Evolutionary conservation across 1,139 yeast genomes (phyloP).

Genomic region (Taiozyma onychis): DNA sequence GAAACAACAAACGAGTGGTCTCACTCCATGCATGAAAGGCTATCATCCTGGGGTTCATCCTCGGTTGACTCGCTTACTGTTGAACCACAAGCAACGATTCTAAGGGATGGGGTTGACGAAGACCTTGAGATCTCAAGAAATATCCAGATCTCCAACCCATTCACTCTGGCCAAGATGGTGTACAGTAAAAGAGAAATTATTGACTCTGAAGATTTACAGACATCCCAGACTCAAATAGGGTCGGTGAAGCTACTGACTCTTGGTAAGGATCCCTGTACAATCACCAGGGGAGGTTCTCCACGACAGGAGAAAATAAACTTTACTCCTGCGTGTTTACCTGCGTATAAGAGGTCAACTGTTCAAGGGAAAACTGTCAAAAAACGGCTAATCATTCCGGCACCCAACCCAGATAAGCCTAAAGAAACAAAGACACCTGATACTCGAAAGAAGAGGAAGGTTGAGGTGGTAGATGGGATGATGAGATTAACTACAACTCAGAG

Average conservation of each 20-base stretch:
- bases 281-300: not conserved
- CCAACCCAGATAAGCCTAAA: not conserved
- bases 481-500: not conserved
- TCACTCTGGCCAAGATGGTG: constrained; percentile 19
- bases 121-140: constrained; percentile 22
- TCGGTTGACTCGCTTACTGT: constrained; percentile 12
- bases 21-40: constrained; percentile 13
- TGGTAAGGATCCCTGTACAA: not conserved
- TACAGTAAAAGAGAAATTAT: not conserved
- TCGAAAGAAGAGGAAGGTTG: not conserved
- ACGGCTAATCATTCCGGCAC: not conserved
- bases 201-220: not conserved
- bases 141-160: constrained; percentile 27
- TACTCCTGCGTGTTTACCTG: not conserved
- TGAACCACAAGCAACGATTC: not conserved
- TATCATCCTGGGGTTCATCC: constrained; percentile 15
- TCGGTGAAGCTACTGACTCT: not conserved
- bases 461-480: not conserved
- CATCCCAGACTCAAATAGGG: not conserved
- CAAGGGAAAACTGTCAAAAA: not conserved
- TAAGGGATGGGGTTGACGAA: constrained; percentile 8
- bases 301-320: not conserved
- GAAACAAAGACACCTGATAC: not conserved
- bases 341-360: not conserved
- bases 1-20: constrained; percentile 7